phyloP scores from a whole-genome alignment of 441 rosid species.

The Brassica hybrid region DNA sequence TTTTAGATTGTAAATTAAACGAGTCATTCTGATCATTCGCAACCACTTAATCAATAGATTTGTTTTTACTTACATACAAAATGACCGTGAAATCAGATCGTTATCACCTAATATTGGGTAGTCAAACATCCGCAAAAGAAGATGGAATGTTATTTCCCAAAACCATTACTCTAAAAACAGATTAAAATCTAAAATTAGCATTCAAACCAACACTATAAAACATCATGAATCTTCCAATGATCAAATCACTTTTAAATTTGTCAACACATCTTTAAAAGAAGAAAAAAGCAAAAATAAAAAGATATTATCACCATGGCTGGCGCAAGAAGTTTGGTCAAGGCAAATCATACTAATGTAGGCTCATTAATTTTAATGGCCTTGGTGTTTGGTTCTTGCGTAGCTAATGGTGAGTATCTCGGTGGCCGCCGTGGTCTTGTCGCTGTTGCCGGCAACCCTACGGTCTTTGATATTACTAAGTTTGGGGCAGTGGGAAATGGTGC shows the following conservation, averaged over 20 bases:
- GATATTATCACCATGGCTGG: conserved; percentile 42
- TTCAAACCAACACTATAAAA: conserved; percentile 15
- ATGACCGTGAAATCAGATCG: neutral
- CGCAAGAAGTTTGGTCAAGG: conserved; percentile 39
- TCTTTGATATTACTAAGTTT: conserved; percentile 41
- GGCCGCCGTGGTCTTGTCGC: conserved; percentile 45
- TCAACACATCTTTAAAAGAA: too few relatives aligned
- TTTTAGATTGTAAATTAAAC: neutral
- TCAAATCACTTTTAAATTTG: conserved; percentile 32
- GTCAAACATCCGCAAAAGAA: conserved; percentile 36
- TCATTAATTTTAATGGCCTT: too few relatives aligned
- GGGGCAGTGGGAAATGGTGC: conserved; percentile 37
- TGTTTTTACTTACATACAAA: neutral
- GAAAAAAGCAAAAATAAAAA: neutral
- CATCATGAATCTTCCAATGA: conserved; percentile 18
- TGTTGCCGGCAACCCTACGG: conserved; percentile 20
- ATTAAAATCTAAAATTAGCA: conserved; percentile 14
- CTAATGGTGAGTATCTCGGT: conserved; percentile 43
- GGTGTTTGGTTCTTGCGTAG: conserved; percentile 47
- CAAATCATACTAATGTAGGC: conserved; percentile 27
- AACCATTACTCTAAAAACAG: neutral
- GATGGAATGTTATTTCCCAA: conserved; percentile 2
- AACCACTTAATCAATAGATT: conserved; percentile 17
- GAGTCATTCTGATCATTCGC: conserved; percentile 13
- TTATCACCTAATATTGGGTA: conserved; percentile 15